Evolutionary conservation across 2,329 filamentous ascomycete species (phyloP).

Genomic region (Karstenula rhodostoma): DNA sequence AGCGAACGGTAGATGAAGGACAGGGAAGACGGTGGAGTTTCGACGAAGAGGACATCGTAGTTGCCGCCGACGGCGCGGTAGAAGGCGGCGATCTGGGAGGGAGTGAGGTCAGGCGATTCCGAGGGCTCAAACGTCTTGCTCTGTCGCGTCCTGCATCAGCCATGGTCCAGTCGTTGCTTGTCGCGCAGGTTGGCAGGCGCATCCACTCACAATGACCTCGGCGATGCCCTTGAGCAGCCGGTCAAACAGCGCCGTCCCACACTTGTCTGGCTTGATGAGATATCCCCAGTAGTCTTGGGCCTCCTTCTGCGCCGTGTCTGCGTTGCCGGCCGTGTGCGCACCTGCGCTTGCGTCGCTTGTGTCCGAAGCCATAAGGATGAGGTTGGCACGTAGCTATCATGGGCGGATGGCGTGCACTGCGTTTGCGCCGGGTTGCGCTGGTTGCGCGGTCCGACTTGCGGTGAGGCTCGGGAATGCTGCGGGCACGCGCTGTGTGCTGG

Average conservation of each 20-base stretch:
- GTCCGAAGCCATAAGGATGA: slow-evolving; percentile 40
- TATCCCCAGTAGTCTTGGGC: slow-evolving; percentile 61
- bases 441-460: slow-evolving; percentile 20
- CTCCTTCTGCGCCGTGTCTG: slow-evolving; percentile 48
- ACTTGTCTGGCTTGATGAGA: slow-evolving; percentile 60
- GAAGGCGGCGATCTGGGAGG: slow-evolving; percentile 58
- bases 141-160: slow-evolving; percentile 37
- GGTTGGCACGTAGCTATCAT: slow-evolving; percentile 23
- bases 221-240: slow-evolving; percentile 57
- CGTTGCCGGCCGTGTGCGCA: slow-evolving; percentile 29
- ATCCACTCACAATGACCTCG: slow-evolving; percentile 53
- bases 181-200: not conserved
- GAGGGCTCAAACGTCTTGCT: slow-evolving; percentile 54
- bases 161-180: not conserved
- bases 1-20: slow-evolving; percentile 93
- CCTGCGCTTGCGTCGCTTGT: slow-evolving; percentile 30
- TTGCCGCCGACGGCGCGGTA: slow-evolving; percentile 58
- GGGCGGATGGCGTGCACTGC: not conserved
- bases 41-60: slow-evolving; percentile 73
- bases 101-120: slow-evolving; percentile 57
- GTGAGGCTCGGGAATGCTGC: slow-evolving; percentile 28
- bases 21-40: slow-evolving; percentile 75
- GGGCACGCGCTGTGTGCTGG: slow-evolving; percentile 13
- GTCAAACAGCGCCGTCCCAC: slow-evolving; percentile 57
- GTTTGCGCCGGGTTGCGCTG: not conserved